phyloP scores from a whole-genome alignment of 257 asterid genomes.

The Solanum appendiculatum region DNA sequence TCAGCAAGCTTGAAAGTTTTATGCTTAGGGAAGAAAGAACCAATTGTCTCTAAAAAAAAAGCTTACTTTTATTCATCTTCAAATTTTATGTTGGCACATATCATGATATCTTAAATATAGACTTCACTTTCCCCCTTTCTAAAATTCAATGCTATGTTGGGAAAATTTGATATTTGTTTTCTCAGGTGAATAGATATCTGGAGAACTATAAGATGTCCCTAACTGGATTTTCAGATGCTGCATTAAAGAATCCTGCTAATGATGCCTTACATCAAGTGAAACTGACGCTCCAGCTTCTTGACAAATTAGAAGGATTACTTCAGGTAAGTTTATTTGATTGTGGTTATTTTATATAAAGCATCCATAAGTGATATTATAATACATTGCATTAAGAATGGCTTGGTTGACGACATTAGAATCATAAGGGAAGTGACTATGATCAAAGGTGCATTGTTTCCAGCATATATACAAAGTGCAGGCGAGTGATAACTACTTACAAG shows the following conservation, averaged over 20 bases:
- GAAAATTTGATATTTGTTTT: neutral
- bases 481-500: neutral
- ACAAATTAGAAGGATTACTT: neutral
- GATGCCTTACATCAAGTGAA: neutral
- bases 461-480: neutral
- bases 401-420: too few species aligned
- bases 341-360: too few species aligned
- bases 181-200: slow-evolving; percentile 65
- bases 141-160: too few species aligned
- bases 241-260: neutral
- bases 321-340: neutral
- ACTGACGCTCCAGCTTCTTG: neutral
- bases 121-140: too few species aligned
- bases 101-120: neutral
- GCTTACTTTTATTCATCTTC: too few species aligned
- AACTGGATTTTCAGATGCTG: slow-evolving; percentile 1
- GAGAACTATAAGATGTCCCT: slow-evolving; percentile 91
- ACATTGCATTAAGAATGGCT: too few species aligned
- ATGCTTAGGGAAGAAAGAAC: neutral
- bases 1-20: too few species aligned
- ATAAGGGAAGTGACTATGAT: neutral
- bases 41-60: neutral
- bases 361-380: too few species aligned
- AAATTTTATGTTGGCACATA: too few species aligned
- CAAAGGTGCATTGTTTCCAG: neutral